Conservation (phyloP, 192 early-diverging fungal genomes). For the Phlyctochytrium planicorne region DNA sequence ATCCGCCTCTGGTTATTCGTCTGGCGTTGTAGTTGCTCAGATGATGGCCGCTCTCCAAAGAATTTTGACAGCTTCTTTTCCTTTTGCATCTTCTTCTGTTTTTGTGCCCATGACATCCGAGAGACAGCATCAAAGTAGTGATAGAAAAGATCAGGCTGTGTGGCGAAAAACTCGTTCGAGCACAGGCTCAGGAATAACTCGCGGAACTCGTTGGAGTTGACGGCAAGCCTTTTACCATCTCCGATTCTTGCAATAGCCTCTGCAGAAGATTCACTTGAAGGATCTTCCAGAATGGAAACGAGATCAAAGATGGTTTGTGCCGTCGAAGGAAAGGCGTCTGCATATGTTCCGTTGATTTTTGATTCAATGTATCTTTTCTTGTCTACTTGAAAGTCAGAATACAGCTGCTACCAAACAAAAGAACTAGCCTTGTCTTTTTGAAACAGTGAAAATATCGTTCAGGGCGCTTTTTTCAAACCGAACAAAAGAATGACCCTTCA, state of each 20-base stretch:
- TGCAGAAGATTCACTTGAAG: slow-evolving; percentile 2
- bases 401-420: slow-evolving; percentile 2
- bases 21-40: slow-evolving; percentile 54
- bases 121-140: slow-evolving; percentile 58
- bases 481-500: slow-evolving; percentile 73
- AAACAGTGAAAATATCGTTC: slow-evolving; percentile 43
- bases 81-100: slow-evolving; percentile 60
- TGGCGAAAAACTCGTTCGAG: slow-evolving; percentile 27
- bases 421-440: slow-evolving; percentile 47
- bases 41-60: slow-evolving; percentile 63
- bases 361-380: not conserved
- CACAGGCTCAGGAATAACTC: slow-evolving; percentile 28
- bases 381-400: slow-evolving; percentile 18
- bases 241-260: not conserved
- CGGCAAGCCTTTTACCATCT: not conserved
- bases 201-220: slow-evolving; percentile 27
- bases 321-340: not conserved
- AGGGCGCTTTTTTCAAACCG: slow-evolving; percentile 64
- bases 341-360: not conserved
- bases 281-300: slow-evolving; percentile 14
- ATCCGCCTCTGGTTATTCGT: slow-evolving; percentile 8
- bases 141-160: slow-evolving; percentile 8
- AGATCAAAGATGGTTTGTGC: not conserved
- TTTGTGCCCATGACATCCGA: slow-evolving; percentile 47
- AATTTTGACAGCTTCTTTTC: slow-evolving; percentile 68